A percentile compares a stretch with the other conserved stretches of the same genome.
phyloP scores from a whole-genome alignment of 2,329 filamentous ascomycete genomes.

The Stemphylium lycopersici region DNA sequence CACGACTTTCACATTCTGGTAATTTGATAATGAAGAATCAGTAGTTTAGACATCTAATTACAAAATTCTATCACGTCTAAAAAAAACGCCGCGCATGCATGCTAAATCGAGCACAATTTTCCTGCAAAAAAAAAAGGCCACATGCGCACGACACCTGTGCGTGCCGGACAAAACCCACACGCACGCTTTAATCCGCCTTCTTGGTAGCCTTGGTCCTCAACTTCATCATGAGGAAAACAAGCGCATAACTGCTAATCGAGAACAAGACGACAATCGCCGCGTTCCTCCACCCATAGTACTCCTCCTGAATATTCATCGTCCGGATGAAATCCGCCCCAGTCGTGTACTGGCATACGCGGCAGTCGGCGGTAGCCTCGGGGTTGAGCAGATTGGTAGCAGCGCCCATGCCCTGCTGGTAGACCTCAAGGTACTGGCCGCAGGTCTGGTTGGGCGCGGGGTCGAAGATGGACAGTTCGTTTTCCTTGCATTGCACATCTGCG shows the following conservation, averaged over 20 bases:
- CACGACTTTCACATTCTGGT: no score
- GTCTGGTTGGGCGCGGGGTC: conserved; percentile 59
- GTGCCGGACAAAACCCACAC: no score
- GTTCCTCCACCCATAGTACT: conserved; percentile 71
- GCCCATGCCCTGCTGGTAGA: conserved; percentile 59
- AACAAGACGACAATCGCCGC: conserved; percentile 65
- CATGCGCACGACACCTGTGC: no score
- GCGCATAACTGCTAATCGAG: conserved; percentile 58
- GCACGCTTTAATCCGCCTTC: neutral
- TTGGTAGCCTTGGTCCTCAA: conserved; percentile 45
- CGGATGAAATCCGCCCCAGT: conserved; percentile 64
- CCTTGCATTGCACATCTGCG: conserved; percentile 43
- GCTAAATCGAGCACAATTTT: no score
- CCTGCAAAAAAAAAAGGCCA: no score
- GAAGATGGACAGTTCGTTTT: conserved; percentile 47
- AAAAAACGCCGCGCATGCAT: no score
- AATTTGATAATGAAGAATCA: no score
- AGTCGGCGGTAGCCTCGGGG: conserved; percentile 61
- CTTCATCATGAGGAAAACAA: conserved; percentile 54
- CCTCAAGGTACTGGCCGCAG: conserved; percentile 63
- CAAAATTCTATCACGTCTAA: no score
- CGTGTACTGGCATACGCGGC: conserved; percentile 66
- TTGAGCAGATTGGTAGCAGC: conserved; percentile 59
- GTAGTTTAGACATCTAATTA: no score
- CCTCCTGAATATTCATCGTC: conserved; percentile 64